These are phyloP conservation scores for Halophytophthora batemanensis DNA, from an alignment of 352 stramenopile genomes.

Conservation along the genomic window DNA sequence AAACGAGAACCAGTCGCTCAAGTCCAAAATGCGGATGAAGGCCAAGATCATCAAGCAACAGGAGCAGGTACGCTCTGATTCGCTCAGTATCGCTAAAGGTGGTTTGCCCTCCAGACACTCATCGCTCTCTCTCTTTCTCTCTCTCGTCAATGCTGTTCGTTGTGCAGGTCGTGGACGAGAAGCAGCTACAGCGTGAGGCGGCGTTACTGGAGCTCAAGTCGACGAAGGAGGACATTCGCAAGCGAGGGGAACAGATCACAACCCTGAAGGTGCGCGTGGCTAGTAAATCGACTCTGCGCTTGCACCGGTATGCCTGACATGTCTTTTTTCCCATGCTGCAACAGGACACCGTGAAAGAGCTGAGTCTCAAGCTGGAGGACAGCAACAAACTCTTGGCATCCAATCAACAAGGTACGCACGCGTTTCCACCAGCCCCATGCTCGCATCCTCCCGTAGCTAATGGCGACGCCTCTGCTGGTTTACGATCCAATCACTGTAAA, in stretches of 20 bases:
- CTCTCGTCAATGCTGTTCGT: too few relatives aligned
- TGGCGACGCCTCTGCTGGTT: background rate
- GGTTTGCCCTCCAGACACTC: constrained; percentile 1
- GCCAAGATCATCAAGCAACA: constrained; percentile 89
- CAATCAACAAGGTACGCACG: constrained; percentile 80
- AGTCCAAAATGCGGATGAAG: constrained; percentile 85
- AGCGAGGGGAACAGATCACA: constrained; percentile 64
- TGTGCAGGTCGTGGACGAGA: constrained; percentile 66
- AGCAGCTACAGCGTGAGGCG: constrained; percentile 70
- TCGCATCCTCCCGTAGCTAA: background rate
- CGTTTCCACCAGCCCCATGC: background rate
- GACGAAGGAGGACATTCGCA: constrained; percentile 62
- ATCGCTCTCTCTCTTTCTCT: constrained; percentile 7
- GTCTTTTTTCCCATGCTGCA: background rate
- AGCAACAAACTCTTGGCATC: constrained; percentile 86
- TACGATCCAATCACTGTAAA: background rate
- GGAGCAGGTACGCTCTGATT: constrained; percentile 45
- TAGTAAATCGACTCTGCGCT: background rate
- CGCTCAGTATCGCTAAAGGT: background rate
- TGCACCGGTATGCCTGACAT: background rate
- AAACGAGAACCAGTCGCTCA: constrained; percentile 70
- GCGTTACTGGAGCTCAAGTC: constrained; percentile 58
- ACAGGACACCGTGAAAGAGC: constrained; percentile 62
- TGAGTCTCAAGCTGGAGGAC: constrained; percentile 85
- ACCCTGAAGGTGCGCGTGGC: constrained; percentile 42